Evolutionary conservation across 352 stramenopile genomes (phyloP), one percentile per base, ranked within the genome.

Genomic region (Phytophthora aleatoria): DNA sequence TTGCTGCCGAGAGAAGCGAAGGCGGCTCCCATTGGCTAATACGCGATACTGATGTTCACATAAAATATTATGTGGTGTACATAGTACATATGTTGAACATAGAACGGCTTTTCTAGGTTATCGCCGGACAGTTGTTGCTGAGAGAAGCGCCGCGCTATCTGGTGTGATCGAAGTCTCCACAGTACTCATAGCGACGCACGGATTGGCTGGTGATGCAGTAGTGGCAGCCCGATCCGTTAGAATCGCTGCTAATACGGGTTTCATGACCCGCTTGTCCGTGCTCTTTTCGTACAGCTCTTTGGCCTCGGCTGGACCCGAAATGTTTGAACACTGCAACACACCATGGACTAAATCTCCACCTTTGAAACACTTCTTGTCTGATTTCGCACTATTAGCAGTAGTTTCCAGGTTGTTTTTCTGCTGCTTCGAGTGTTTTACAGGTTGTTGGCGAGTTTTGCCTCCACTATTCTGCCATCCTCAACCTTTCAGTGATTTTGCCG

Each of bases 271-370:
- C 24, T 43, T 65, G 1, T 20, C 49, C 1, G 44, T 61, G 1
- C 9, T 38, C 30, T 44, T 42, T 16, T 67, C 35, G 5, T 62
- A 61, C 1, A 57, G 30, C 3, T 61, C 43, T 31, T 67, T 67
- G 15, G 60, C 44, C 27, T 67, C 60, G 2, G 35, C 3, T 15
- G 36, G 44, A 11, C 44, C n/a, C 1, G 28, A 30, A 38, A 67
- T 52, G 49, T 43, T 5, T 2, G 51, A 36, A 10, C 51, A 62
- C 2, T 57, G 60, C 10, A 62, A 62, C 0, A 53, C 60, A 9
- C 60, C 60, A 20, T 65, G 57, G 0, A 38, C 55, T 41, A 6
- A 41, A 20, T 58, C 49, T 7, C 41, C 38, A 31, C 30, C 58
- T n/a, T 53, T 53, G 16, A 64, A 64, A 15, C 47, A 48, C 3